Evolutionary conservation across 2,329 filamentous ascomycete genomes (phyloP), one percentile per base, ranked within the genome.

Genomic region (Endoconidiophora polonica): DNA sequence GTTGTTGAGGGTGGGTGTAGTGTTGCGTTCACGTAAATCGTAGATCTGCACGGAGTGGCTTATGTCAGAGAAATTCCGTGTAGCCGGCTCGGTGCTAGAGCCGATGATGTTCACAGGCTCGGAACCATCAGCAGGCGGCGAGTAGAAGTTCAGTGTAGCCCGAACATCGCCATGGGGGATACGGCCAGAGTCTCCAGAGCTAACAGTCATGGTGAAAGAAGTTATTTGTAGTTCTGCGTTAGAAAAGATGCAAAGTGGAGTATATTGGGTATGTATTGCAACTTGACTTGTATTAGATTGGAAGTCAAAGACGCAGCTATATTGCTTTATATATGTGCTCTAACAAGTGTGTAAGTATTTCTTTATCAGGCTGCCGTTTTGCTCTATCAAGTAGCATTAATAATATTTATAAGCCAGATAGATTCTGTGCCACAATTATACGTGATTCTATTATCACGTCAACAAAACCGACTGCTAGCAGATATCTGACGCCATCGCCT

Each of bases 21-120:
- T 59, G 60, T 91, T 86, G 47, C 68, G 69, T 46, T 80, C 82
- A 48, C 87, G 83, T 58, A 88, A 72, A 65, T 95, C 87, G 54
- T 71, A 67, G 58, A 95, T 73, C 3, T 61, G 59, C 26, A 86
- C 74, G 2, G 69, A 60, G 20, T 76, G 69, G 6, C 62, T 42
- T 39, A 63, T 57, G 53, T 70, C 65, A 48, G 63, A 63, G 63
- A 76, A 83, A 70, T 93, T 93, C 55, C 72, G 72, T 58, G 77
- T 72, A 0, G 78, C 77, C 23, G 71, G 59, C 1, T 70, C 63
- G 0, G 81, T 76, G 6, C 66, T 61, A 55, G 84, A 78, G 3
- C n/a, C 36, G 58, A 86, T 79, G 62, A 78, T 77, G 65, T 81
- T 77, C 68, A 73, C 81, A 22, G 82, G 81, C 1, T 59, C 59